Evolutionary conservation across 345 rosid genomes (phyloP).

Genomic region (Firmiana major): DNA sequence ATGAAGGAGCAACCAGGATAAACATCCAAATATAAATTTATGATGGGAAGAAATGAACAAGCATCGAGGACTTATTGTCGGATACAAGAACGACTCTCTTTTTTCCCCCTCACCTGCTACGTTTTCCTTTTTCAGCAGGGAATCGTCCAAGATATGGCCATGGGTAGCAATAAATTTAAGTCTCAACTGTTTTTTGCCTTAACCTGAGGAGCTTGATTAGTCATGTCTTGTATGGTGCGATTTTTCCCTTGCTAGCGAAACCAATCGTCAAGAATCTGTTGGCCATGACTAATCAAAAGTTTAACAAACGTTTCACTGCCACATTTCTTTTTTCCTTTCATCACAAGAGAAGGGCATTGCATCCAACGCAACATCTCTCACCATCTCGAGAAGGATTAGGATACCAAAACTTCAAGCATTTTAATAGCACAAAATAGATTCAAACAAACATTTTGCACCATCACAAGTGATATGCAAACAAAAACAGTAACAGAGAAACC

Average conservation of each 20-base stretch:
- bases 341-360: background rate
- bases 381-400: background rate
- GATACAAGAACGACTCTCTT: background rate
- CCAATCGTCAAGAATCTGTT: no score
- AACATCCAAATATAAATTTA: background rate
- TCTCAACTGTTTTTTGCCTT: background rate
- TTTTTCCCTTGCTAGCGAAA: background rate
- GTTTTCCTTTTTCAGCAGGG: no score
- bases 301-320: background rate
- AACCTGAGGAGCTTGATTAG: background rate
- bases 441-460: background rate
- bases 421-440: background rate
- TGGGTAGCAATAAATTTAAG: background rate
- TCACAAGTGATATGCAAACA: no score
- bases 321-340: background rate
- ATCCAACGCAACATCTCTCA: background rate
- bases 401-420: background rate
- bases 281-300: background rate
- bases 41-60: background rate
- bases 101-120: background rate
- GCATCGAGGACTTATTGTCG: background rate
- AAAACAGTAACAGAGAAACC: no score
- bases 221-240: background rate
- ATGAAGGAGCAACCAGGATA: background rate
- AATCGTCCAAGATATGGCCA: background rate